Conservation (phyloP, 2,329 filamentous ascomycete species). For the Penicillium carneum region DNA sequence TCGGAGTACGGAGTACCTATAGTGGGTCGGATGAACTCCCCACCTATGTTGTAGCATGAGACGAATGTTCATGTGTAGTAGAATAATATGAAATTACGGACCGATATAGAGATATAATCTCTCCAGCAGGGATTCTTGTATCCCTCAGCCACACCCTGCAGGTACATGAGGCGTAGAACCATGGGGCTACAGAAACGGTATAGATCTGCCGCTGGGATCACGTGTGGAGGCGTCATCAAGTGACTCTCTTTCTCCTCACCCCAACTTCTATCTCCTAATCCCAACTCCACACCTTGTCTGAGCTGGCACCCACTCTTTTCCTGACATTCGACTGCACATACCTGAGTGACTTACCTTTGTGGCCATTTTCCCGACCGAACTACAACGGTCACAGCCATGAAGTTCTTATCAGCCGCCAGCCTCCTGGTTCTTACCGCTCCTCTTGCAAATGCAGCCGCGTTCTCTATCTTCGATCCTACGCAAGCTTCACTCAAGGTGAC, state of each 20-base stretch:
- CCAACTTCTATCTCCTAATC: conserved; percentile 12
- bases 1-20: no score
- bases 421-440: conserved; percentile 56
- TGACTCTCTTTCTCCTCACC: conserved; percentile 27
- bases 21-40: conserved; percentile 21
- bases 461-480: conserved; percentile 58
- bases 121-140: not conserved
- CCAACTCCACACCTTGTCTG: not conserved
- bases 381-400: conserved; percentile 47
- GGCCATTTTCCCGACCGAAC: not conserved
- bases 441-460: conserved; percentile 54
- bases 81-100: not conserved
- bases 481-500: conserved; percentile 60
- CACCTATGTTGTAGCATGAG: not conserved
- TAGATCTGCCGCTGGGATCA: conserved; percentile 21
- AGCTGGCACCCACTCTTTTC: not conserved
- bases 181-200: conserved; percentile 7
- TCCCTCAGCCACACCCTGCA: conserved; percentile 10
- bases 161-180: conserved; percentile 14
- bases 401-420: conserved; percentile 47
- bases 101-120: no score
- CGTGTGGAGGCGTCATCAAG: conserved; percentile 35
- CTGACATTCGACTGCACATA: not conserved
- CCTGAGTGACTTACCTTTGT: not conserved
- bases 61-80: not conserved